Evolutionary conservation across 202 grass and related monocot species (phyloP).

Genomic region (Musa balbisiana): DNA sequence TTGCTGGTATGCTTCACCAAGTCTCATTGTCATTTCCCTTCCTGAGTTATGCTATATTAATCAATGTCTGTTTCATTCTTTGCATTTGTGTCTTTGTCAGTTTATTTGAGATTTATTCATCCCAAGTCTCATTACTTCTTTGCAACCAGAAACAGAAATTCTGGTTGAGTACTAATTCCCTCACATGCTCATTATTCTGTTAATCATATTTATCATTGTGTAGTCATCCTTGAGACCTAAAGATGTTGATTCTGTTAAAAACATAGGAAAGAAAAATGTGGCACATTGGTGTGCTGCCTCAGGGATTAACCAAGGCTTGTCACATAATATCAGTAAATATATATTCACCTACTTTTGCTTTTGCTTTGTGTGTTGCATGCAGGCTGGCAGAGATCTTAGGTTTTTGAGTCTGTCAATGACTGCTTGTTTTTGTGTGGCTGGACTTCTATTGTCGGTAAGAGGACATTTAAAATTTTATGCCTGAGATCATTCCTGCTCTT

Average conservation of each 20-base stretch:
- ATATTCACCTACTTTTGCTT: background rate
- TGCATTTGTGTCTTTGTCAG: too few species aligned
- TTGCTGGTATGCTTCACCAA: conserved; percentile 59
- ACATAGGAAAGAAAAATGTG: too few species aligned
- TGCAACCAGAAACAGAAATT: background rate
- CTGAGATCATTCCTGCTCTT: background rate
- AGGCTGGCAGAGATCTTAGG: conserved; percentile 91
- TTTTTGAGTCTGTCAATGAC: conserved; percentile 91
- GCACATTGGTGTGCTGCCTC: too few species aligned
- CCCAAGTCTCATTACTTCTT: background rate
- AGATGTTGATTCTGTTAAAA: too few species aligned
- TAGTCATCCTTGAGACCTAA: too few species aligned
- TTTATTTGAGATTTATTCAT: background rate
- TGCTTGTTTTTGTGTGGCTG: conserved; percentile 56
- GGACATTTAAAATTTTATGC: background rate
- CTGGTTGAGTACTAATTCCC: too few species aligned
- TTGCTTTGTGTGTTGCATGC: conserved; percentile 22
- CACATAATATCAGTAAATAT: too few species aligned
- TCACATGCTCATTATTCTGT: too few species aligned
- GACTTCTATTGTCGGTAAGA: conserved; percentile 66
- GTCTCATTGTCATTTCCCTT: conserved; percentile 15
- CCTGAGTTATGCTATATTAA: background rate
- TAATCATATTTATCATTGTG: too few species aligned
- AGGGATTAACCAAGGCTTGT: too few species aligned
- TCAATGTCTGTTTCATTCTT: too few species aligned